Base-by-base conservation (phyloP, 495 filamentous ascomycete species). In the Penicillium ochrochloron region DNA sequence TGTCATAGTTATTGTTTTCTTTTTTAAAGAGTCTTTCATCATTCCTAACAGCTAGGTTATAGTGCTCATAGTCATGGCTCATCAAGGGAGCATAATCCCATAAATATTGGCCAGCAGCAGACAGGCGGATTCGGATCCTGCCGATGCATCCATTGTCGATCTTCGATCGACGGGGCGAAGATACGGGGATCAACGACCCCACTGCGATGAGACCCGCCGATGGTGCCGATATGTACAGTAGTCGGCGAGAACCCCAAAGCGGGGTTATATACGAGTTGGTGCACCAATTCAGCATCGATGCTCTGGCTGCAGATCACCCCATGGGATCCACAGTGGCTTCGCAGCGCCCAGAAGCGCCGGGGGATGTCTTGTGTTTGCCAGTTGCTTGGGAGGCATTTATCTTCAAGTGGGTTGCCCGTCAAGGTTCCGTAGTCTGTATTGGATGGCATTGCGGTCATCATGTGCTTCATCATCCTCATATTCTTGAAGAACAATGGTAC, bases 381-480 rank as follows among this genome's bases (percentile, higher is more conserved):
- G 34, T 57, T 67, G 34, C 29, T 57, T 39, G 8, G 2, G n/a
- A 19, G 27, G 54, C 5, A 12, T 48, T 9, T 48, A 23, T 0
- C 21, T 17, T 80, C 72, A 80, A 15, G 64, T 71, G 9, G 76
- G 76, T 52, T 77, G 74, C 6, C 76, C 78, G 42, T 80, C 76
- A 37, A 80, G 63, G 62, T 74, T 75, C 54, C 77, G 72, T 23
- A 80, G 61, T 44, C 78, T 48, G 17, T 72, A 68, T 25, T 68
- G 72, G 29, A 80, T 78, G 15, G 70, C 67, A 37, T 65, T 68
- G 33, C 67, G 70, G 27, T 77, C 74, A 56, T 79, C 72, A 51
- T 77, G 70, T 21, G 71, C 74, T 52, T 79, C 78, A 14, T 80
- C 78, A 9, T 67, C 72, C 57, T 73, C 71, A 57, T 79, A 80